phyloP scores from a whole-genome alignment of 208 protist genomes.

The Leishmania arabica region DNA sequence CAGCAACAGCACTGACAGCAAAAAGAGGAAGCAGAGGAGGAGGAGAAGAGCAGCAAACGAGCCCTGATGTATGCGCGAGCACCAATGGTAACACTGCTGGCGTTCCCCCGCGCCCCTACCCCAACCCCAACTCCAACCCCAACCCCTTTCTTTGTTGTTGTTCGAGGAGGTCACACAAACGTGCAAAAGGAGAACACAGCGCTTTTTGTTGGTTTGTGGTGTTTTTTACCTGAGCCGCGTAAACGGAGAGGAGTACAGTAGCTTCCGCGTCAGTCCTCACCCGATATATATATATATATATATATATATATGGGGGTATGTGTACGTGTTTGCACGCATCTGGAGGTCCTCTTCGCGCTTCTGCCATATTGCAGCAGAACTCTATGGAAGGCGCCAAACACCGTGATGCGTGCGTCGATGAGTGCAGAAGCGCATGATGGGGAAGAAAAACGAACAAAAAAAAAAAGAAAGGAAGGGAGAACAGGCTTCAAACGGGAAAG shows the following conservation, averaged over 20 bases:
- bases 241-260: neutral
- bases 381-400: neutral
- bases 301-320: neutral
- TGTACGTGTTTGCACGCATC: neutral
- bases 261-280: neutral
- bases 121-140: no score
- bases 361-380: neutral
- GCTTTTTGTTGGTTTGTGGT: no score
- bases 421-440: neutral
- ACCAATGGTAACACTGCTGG: neutral
- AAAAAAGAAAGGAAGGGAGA: neutral
- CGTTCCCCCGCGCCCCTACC: neutral
- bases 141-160: neutral
- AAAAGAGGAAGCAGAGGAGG: neutral
- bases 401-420: neutral
- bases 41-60: neutral
- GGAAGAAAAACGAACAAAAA: constrained; percentile 5
- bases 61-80: neutral
- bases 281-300: neutral
- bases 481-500: neutral
- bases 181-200: neutral
- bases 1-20: neutral
- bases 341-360: neutral
- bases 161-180: neutral
- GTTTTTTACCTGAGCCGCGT: neutral